phyloP scores from a whole-genome alignment of 352 stramenopile genomes.

The Phytophthora agathidicida region DNA sequence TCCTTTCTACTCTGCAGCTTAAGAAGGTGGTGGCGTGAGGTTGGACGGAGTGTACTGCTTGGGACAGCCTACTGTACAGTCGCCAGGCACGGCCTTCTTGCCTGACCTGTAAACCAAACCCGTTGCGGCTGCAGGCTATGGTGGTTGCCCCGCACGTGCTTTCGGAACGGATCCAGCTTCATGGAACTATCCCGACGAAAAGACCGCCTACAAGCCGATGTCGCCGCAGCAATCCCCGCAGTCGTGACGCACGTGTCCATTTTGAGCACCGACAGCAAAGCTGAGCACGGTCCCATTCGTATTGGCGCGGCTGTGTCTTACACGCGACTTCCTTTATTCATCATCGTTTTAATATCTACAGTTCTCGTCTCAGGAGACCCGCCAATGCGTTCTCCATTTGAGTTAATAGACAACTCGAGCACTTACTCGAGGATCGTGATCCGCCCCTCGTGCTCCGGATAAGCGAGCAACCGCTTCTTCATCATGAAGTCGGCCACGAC shows the following conservation, averaged over 20 bases:
- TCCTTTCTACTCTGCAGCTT: too few relatives aligned
- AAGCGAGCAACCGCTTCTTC: slow-evolving; percentile 72
- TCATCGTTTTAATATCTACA: slow-evolving; percentile 6
- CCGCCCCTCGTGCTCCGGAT: slow-evolving; percentile 60
- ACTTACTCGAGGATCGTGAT: slow-evolving; percentile 71
- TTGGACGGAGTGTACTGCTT: too few relatives aligned
- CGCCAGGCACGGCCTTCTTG: slow-evolving; percentile 9
- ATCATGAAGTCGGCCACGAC: slow-evolving; percentile 63
- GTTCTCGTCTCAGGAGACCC: not conserved
- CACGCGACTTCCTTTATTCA: slow-evolving; percentile 16
- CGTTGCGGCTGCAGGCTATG: too few relatives aligned
- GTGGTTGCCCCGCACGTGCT: too few relatives aligned
- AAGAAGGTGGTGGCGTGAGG: too few relatives aligned
- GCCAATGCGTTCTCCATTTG: not conserved
- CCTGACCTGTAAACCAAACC: too few relatives aligned
- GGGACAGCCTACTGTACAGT: slow-evolving; percentile 5
- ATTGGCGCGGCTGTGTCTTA: not conserved
- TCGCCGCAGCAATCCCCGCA: not conserved
- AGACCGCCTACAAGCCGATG: too few relatives aligned
- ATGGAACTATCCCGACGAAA: too few relatives aligned
- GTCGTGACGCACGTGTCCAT: slow-evolving; percentile 16
- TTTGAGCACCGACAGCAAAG: slow-evolving; percentile 17
- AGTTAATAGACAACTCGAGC: not conserved
- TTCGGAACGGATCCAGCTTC: too few relatives aligned
- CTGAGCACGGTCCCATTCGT: slow-evolving; percentile 1